phyloP scores from a whole-genome alignment of 257 asterid genomes.

The Penstemon eatonii region DNA sequence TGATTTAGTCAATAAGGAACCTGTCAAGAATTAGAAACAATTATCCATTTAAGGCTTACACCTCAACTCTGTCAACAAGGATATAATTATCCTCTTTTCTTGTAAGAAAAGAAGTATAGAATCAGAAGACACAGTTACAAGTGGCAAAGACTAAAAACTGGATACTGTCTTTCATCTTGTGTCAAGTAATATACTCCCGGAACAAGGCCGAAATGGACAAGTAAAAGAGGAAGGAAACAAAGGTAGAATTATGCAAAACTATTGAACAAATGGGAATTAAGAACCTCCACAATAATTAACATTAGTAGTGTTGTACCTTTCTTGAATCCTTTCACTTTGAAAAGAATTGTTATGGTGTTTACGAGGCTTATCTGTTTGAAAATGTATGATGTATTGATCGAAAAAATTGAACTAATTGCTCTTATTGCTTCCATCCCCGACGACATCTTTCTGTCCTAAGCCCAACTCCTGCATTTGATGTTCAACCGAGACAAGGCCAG shows the following conservation, averaged over 20 bases:
- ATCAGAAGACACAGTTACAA: too few relatives aligned
- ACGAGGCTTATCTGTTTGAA: constrained; percentile 14
- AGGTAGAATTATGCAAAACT: constrained; percentile 25
- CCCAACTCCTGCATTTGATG: constrained; percentile 86
- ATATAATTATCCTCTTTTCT: too few relatives aligned
- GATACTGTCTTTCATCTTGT: too few relatives aligned
- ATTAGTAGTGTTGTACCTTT: neutral
- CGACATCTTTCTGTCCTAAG: constrained; percentile 45
- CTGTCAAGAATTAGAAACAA: too few relatives aligned
- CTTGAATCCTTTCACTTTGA: neutral
- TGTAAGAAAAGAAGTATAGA: too few relatives aligned
- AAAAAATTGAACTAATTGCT: constrained; percentile 36
- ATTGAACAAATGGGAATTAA: constrained; percentile 1
- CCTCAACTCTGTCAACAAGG: too few relatives aligned
- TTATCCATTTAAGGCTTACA: too few relatives aligned
- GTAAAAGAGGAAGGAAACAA: constrained; percentile 33
- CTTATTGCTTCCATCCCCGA: constrained; percentile 46
- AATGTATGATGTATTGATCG: constrained; percentile 21
- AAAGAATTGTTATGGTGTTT: constrained; percentile 20
- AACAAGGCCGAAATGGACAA: neutral
- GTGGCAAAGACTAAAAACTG: too few relatives aligned
- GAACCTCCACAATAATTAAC: neutral
- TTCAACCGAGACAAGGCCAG: constrained; percentile 84
- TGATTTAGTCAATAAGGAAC: too few relatives aligned
- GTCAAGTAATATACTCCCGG: too few relatives aligned